Percentiles rank a stretch among this genome's conserved stretches.
phyloP scores from a whole-genome alignment of 805 yeast genomes.

The Candida nonsorbophila region DNA sequence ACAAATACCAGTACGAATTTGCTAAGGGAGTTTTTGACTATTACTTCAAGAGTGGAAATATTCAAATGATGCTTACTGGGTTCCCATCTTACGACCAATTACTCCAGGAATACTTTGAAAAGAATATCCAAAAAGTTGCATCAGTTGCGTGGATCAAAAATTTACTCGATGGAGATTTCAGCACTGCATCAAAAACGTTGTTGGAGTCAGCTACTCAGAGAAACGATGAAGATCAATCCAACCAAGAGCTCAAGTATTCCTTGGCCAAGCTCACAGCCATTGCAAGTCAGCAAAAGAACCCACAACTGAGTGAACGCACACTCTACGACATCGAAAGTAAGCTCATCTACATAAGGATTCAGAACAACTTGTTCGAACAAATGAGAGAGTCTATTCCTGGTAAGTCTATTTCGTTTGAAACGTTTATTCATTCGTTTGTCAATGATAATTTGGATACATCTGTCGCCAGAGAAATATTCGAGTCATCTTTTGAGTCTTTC shows the following conservation, averaged over 20 bases:
- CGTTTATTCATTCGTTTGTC: conserved; percentile 14
- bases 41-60: conserved; percentile 49
- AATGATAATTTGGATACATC: conserved; percentile 8
- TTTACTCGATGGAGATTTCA: conserved; percentile 46
- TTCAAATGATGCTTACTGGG: conserved; percentile 49
- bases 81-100: conserved; percentile 49
- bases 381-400: too few relatives aligned
- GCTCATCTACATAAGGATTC: conserved; percentile 45
- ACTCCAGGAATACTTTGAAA: conserved; percentile 48
- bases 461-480: conserved; percentile 12
- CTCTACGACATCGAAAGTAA: conserved; percentile 46
- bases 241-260: conserved; percentile 55
- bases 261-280: conserved; percentile 66
- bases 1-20: conserved; percentile 61
- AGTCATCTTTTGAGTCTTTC: conserved; percentile 21
- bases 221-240: conserved; percentile 36
- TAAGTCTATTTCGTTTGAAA: conserved; percentile 6
- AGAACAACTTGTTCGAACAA: conserved; percentile 27
- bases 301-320: conserved; percentile 14
- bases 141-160: conserved; percentile 71
- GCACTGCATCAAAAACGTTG: conserved; percentile 46
- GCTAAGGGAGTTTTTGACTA: conserved; percentile 59
- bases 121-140: conserved; percentile 36
- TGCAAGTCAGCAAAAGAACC: conserved; percentile 25
- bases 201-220: conserved; percentile 27